Percentiles rank a stretch among this genome's conserved stretches.
phyloP scores from a whole-genome alignment of 371 early-diverging fungal genomes.

The Mucor indicus region DNA sequence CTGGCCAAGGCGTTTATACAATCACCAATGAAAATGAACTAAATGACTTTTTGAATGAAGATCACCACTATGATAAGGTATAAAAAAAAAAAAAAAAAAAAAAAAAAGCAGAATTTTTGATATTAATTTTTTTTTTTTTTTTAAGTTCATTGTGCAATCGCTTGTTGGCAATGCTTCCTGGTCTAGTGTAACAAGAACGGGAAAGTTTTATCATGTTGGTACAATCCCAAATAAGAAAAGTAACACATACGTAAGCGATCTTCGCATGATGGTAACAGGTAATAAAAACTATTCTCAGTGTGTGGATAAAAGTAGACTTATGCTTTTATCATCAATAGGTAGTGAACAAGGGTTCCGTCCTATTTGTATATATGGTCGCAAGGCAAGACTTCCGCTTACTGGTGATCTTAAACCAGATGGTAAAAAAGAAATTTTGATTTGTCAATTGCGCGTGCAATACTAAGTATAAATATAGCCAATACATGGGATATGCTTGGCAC shows the following conservation, averaged over 20 bases:
- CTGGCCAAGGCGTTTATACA: conserved; percentile 92
- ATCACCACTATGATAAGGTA: conserved; percentile 88
- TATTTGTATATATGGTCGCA: conserved; percentile 84
- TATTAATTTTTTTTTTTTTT: not conserved
- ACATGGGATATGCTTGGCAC: conserved; percentile 96
- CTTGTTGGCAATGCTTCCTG: conserved; percentile 92
- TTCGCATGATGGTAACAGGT: conserved; percentile 90
- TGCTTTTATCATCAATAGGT: conserved; percentile 15
- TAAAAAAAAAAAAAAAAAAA: not conserved
- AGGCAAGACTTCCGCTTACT: conserved; percentile 77
- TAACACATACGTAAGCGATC: conserved; percentile 84
- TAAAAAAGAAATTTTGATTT: not conserved
- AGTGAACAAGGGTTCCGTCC: conserved; percentile 78
- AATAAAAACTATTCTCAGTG: conserved; percentile 19
- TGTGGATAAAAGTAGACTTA: too few relatives aligned
- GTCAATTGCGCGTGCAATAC: not conserved
- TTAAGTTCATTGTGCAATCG: conserved; percentile 85
- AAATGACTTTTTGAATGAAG: conserved; percentile 69
- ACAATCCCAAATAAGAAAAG: conserved; percentile 90
- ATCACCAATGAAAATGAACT: conserved; percentile 83
- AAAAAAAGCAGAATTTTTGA: not conserved
- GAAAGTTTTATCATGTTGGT: conserved; percentile 89
- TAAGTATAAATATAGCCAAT: conserved; percentile 8
- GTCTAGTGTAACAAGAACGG: conserved; percentile 78
- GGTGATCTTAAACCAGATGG: conserved; percentile 52